phyloP scores from a whole-genome alignment of 768 basidiomycete genomes.

The Leccinum pellstonianum region DNA sequence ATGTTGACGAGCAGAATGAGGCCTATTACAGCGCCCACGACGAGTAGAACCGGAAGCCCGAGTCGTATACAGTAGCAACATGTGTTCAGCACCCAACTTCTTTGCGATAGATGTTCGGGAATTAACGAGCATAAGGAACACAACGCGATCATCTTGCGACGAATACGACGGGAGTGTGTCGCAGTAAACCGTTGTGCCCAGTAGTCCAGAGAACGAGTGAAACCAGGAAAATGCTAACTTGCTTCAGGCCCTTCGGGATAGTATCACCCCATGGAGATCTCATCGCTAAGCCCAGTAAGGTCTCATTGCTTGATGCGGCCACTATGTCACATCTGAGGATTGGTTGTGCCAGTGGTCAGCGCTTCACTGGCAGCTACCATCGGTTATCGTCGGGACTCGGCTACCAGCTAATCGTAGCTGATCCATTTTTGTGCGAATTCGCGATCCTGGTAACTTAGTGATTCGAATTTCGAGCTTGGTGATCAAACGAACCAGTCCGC shows the following conservation, averaged over 20 bases:
- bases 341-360: too few species aligned
- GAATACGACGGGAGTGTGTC: background rate
- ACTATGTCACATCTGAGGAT: too few species aligned
- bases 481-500: background rate
- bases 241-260: background rate
- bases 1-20: conserved; percentile 13
- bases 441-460: too few species aligned
- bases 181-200: background rate
- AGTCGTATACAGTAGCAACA: background rate
- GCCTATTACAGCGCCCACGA: conserved; percentile 1
- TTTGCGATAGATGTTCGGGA: background rate
- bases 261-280: background rate
- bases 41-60: background rate
- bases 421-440: background rate
- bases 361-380: too few species aligned
- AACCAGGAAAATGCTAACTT: too few species aligned
- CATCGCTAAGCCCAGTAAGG: too few species aligned
- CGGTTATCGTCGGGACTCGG: too few species aligned
- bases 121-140: conserved; percentile 8
- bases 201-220: background rate
- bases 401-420: too few species aligned
- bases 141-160: background rate
- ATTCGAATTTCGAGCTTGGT: background rate
- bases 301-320: too few species aligned
- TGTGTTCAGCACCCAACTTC: background rate